phyloP scores from a whole-genome alignment of 352 stramenopile species.

The Phytophthora pinifolia region DNA sequence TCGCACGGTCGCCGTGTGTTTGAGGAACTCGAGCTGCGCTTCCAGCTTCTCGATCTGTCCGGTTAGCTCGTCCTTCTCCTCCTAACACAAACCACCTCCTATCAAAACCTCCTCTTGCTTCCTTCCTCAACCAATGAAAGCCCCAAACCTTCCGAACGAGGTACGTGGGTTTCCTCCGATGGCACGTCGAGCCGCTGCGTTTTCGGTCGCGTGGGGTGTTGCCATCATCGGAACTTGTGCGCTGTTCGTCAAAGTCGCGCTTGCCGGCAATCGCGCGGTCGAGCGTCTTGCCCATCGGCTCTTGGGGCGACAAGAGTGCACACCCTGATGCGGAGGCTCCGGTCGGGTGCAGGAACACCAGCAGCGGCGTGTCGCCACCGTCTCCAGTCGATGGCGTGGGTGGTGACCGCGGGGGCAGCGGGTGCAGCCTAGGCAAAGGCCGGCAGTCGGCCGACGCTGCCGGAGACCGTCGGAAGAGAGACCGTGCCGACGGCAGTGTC shows the following conservation, averaged over 20 bases:
- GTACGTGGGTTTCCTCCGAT: constrained; percentile 46
- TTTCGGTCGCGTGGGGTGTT: constrained; percentile 20
- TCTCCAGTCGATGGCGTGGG: constrained; percentile 1
- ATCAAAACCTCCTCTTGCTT: neutral
- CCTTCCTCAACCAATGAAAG: too few species aligned
- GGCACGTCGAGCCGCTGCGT: constrained; percentile 23
- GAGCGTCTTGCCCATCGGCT: neutral
- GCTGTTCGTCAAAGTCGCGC: constrained; percentile 13
- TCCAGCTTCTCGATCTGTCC: constrained; percentile 41
- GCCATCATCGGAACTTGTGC: constrained; percentile 18
- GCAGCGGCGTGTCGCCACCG: constrained; percentile 16
- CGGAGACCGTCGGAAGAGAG: constrained; percentile 17
- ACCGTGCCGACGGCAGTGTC: constrained; percentile 16
- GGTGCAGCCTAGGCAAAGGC: constrained; percentile 18
- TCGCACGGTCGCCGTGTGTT: constrained; percentile 16
- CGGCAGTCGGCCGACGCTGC: constrained; percentile 16
- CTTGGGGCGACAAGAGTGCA: constrained; percentile 8
- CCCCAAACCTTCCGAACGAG: constrained; percentile 40
- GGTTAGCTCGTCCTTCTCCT: constrained; percentile 43
- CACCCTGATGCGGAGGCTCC: neutral
- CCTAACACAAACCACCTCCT: constrained; percentile 12
- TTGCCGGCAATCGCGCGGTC: constrained; percentile 2
- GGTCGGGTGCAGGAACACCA: constrained; percentile 21
- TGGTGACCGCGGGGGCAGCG: constrained; percentile 12
- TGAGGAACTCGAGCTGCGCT: constrained; percentile 40